These are phyloP conservation scores for Phytophthora uliginosa DNA, from an alignment of 352 stramenopile species.

Conservation along the genomic window DNA sequence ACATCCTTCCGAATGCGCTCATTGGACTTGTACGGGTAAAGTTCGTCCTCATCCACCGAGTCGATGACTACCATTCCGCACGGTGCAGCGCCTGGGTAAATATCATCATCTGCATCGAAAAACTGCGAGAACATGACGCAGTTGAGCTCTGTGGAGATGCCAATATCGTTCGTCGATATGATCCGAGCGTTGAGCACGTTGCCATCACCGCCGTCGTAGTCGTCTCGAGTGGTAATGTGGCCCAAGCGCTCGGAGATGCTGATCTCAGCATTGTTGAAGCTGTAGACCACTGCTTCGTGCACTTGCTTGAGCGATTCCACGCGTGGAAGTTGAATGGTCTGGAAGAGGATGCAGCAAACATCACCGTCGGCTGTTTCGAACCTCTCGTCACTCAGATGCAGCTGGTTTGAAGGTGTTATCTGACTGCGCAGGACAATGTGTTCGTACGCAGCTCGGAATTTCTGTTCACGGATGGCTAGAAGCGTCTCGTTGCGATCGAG, in stretches of 20 bases:
- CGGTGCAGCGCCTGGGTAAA: not conserved
- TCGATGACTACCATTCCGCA: constrained; percentile 18
- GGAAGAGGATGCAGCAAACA: constrained; percentile 26
- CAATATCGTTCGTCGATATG: constrained; percentile 5
- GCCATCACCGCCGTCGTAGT: constrained; percentile 26
- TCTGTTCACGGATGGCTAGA: constrained; percentile 9
- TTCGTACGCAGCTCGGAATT: constrained; percentile 27
- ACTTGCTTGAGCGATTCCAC: constrained; percentile 33
- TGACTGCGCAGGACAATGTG: constrained; percentile 20
- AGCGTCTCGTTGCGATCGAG: constrained; percentile 22
- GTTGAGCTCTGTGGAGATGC: constrained; percentile 14
- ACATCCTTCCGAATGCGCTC: constrained; percentile 22
- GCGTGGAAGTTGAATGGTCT: constrained; percentile 30
- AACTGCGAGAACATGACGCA: constrained; percentile 6
- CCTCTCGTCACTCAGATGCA: constrained; percentile 11
- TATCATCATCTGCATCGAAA: not conserved
- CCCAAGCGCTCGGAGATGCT: constrained; percentile 42
- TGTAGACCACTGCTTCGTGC: constrained; percentile 35
- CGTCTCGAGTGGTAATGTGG: constrained; percentile 36
- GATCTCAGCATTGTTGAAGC: constrained; percentile 41
- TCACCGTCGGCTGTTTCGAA: constrained; percentile 19
- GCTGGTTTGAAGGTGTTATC: not conserved
- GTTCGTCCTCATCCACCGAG: constrained; percentile 29
- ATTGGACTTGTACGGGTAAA: constrained; percentile 13
- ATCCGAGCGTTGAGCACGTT: constrained; percentile 15